These are phyloP conservation scores for Pseudonitzschia multistriata DNA, from an alignment of 108 stramenopile species.

Conservation along the genomic window DNA sequence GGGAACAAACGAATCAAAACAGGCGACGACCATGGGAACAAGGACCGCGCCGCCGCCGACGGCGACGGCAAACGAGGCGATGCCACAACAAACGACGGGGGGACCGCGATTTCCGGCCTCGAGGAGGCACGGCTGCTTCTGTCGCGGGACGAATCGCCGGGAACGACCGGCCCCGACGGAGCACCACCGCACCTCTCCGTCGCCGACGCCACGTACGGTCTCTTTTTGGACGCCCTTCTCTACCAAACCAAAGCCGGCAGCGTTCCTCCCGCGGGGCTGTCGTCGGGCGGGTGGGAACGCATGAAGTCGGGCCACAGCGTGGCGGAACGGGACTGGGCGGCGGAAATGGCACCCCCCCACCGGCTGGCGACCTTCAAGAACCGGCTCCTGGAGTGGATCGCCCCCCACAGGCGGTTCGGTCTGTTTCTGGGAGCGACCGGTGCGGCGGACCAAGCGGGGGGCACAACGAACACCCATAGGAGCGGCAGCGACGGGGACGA, in stretches of 20 bases:
- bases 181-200: constrained; percentile 3
- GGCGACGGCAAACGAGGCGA: no score
- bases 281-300: constrained; percentile 49
- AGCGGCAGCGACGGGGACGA: not conserved
- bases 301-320: constrained; percentile 40
- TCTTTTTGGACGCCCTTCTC: constrained; percentile 58
- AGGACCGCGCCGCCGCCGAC: not conserved
- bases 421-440: constrained; percentile 45
- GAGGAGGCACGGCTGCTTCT: constrained; percentile 18
- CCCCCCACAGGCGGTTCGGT: constrained; percentile 57
- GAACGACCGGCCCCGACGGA: not conserved
- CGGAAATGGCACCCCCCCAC: constrained; percentile 47
- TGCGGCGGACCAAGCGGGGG: not conserved
- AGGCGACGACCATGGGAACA: not conserved
- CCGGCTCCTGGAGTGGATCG: constrained; percentile 58
- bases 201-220: constrained; percentile 57
- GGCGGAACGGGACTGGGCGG: constrained; percentile 45
- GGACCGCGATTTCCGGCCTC: not conserved
- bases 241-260: constrained; percentile 40
- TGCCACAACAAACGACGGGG: no score
- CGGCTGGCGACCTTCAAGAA: constrained; percentile 47
- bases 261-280: constrained; percentile 70
- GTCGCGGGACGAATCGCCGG: not conserved
- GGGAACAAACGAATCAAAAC: constrained; percentile 23
- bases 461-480: not conserved